Evolutionary conservation across 2,329 filamentous ascomycete species (phyloP).

Genomic region (Amauroascus verrucosus): DNA sequence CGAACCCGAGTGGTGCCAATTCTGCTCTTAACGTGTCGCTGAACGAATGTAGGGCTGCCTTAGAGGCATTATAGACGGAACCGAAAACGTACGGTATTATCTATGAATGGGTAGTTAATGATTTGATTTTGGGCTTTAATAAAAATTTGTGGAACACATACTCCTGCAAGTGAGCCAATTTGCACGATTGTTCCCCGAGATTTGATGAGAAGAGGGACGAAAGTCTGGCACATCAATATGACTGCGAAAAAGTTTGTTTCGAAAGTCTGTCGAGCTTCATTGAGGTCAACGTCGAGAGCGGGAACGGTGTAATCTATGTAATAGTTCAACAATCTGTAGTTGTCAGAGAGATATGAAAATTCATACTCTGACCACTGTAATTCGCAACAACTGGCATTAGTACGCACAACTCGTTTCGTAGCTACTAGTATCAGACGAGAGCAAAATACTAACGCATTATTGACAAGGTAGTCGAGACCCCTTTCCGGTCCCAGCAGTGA

Average conservation of each 20-base stretch:
- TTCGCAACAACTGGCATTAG: neutral
- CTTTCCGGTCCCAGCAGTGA: conserved; percentile 36
- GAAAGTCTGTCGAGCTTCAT: conserved; percentile 40
- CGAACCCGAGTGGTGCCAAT: conserved; percentile 40
- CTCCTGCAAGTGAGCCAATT: conserved; percentile 36
- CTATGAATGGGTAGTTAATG: conserved; percentile 16
- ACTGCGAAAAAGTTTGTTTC: conserved; percentile 49
- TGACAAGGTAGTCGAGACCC: conserved; percentile 47
- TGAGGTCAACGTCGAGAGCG: conserved; percentile 45
- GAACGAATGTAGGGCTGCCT: conserved; percentile 50
- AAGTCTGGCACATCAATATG: conserved; percentile 48
- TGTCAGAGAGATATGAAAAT: neutral
- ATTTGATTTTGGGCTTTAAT: neutral
- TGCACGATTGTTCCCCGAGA: conserved; percentile 38
- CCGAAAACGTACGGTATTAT: conserved; percentile 38
- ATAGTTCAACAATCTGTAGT: neutral
- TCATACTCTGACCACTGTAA: conserved; percentile 12
- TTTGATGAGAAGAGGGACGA: conserved; percentile 44
- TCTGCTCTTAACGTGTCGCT: conserved; percentile 50
- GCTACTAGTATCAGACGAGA: neutral
- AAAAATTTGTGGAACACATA: conserved; percentile 16
- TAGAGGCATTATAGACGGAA: conserved; percentile 48
- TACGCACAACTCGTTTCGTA: neutral
- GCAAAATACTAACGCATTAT: conserved; percentile 41
- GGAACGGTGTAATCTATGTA: conserved; percentile 45